Base-by-base conservation (phyloP, 805 yeast species). In the Candida anglica region DNA sequence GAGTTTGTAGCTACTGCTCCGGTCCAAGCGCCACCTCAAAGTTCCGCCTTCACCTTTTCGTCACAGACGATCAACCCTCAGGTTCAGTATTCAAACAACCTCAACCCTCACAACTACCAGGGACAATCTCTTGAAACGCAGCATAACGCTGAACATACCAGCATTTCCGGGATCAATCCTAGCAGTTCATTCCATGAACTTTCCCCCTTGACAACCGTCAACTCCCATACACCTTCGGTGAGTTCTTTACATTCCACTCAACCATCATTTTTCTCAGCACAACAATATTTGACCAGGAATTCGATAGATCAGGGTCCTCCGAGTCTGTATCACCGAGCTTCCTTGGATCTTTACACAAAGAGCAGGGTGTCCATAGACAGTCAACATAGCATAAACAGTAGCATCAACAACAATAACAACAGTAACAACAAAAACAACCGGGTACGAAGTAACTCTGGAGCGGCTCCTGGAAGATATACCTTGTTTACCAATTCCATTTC, bases 121-220 rank as follows among this genome's bases (percentile, higher is more conserved):
- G 10, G 9, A 11, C 23, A 21, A 9, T 11, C 23, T 9, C 11
- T 21, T 11, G 10, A 21, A 9, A 9, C 9, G 23, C 23, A 21
- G 23, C 23, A 21, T 21, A 9, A 21, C n/a, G n/a, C n/a, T n/a
- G n/a, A n/a, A n/a, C n/a, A n/a, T n/a, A n/a, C n/a, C n/a, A n/a
- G n/a, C n/a, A n/a, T n/a, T n/a, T n/a, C n/a, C n/a, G n/a, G n/a
- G n/a, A n/a, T n/a, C n/a, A n/a, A n/a, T n/a, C n/a, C n/a, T n/a
- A n/a, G n/a, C 18, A 13, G 13, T 11, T 28, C 20, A n/a, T 19
- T 29, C 23, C 26, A 44, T 30, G 73, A 66, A 13, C 44, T 66
- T 28, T 59, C 66, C 19, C 73, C 73, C 4, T 42, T 65, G 35
- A 64, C 73, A 6, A 66, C 73, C 4, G 62, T 70, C 8, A 65